Percentiles rank a stretch among this genome's conserved stretches.
These are phyloP conservation scores for Tolypocladium inflatum DNA, from an alignment of 2,329 filamentous ascomycete species.

Conservation along the genomic window DNA sequence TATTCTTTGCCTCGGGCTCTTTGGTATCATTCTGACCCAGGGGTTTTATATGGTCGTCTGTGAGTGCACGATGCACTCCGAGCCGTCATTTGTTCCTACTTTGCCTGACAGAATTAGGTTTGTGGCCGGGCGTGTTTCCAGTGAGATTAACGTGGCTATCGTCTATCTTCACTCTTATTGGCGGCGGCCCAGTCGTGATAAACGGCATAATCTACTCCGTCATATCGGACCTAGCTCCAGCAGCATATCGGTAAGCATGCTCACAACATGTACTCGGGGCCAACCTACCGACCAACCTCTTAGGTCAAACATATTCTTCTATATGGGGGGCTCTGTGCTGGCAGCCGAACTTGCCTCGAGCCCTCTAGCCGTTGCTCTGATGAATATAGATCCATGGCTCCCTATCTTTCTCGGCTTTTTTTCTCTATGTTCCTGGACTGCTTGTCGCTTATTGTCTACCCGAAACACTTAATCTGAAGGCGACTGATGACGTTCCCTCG, in stretches of 20 bases:
- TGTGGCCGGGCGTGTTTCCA: neutral
- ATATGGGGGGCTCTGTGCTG: neutral
- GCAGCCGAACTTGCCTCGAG: neutral
- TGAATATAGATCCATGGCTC: neutral
- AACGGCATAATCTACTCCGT: neutral
- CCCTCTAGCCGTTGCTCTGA: neutral
- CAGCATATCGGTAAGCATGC: neutral
- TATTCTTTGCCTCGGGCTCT: neutral
- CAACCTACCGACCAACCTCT: neutral
- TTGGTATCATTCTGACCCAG: neutral
- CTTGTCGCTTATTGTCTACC: neutral
- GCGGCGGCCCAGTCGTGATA: neutral
- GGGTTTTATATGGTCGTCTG: neutral
- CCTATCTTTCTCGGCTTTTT: neutral
- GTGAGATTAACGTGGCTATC: neutral
- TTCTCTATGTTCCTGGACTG: neutral
- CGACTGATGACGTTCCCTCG: neutral
- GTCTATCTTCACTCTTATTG: neutral
- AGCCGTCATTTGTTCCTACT: neutral
- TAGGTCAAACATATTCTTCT: neutral
- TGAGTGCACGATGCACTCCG: neutral
- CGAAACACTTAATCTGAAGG: neutral
- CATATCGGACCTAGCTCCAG: neutral
- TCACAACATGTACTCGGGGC: neutral
- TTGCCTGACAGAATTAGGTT: neutral